Conservation (phyloP, 2,329 filamentous ascomycete genomes). For the Talaromyces sp. region DNA sequence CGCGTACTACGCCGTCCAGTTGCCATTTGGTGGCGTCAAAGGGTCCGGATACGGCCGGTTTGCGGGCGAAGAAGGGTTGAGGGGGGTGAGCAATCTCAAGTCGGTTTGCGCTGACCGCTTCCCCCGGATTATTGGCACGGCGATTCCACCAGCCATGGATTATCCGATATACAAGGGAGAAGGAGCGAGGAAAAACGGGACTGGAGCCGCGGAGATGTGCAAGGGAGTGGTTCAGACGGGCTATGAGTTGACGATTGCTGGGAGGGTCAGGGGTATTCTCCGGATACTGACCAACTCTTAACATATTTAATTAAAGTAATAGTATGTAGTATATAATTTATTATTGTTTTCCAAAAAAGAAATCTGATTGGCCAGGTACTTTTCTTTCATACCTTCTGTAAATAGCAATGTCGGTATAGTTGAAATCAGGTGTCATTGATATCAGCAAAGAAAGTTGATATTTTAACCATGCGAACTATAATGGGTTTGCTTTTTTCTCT, state of each 20-base stretch:
- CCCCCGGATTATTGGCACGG: conserved; percentile 56
- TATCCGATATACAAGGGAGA: conserved; percentile 70
- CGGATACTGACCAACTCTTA: conserved; percentile 35
- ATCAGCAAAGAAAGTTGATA: too few species aligned
- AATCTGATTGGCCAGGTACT: too few species aligned
- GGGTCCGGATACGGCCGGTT: conserved; percentile 92
- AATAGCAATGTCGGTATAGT: too few species aligned
- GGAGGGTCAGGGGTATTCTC: conserved; percentile 31
- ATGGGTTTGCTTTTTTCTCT: too few species aligned
- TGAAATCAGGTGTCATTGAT: too few species aligned
- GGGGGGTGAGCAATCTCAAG: conserved; percentile 82
- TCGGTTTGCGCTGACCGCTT: conserved; percentile 73
- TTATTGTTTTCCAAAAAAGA: too few species aligned
- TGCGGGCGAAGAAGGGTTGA: conserved; percentile 80
- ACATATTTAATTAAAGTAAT: neutral
- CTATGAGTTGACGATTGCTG: conserved; percentile 40
- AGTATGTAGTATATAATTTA: neutral
- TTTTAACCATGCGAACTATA: too few species aligned
- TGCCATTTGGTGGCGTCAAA: conserved; percentile 88
- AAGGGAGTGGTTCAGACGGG: conserved; percentile 43
- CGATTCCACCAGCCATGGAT: conserved; percentile 72
- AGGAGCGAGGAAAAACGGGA: conserved; percentile 47
- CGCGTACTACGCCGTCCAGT: conserved; percentile 83
- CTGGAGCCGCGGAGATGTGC: conserved; percentile 55
- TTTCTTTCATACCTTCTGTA: too few species aligned